phyloP scores from a whole-genome alignment of 1,284 basidiomycete species.

The Cryptococcus amylolentus region DNA sequence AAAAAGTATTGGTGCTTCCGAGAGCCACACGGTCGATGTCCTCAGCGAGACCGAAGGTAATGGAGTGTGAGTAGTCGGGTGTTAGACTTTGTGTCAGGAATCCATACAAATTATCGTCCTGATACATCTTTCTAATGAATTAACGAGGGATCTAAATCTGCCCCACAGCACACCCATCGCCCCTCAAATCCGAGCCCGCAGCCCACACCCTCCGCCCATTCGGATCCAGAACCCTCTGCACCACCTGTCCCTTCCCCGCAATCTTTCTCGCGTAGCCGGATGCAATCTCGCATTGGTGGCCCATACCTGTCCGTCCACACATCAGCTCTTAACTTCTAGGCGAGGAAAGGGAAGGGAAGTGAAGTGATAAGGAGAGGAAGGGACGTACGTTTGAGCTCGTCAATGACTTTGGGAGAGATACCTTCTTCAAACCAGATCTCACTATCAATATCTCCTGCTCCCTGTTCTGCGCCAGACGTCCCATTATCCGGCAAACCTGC shows the following conservation, averaged over 20 bases:
- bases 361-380: slow-evolving; percentile 3
- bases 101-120: no score
- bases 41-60: no score
- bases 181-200: slow-evolving; percentile 79
- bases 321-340: not conserved
- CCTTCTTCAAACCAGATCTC: slow-evolving; percentile 86
- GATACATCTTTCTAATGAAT: no score
- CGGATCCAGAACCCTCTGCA: slow-evolving; percentile 69
- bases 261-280: slow-evolving; percentile 63
- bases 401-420: slow-evolving; percentile 61
- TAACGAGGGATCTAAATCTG: slow-evolving; percentile 60
- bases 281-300: slow-evolving; percentile 70
- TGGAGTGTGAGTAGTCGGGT: no score
- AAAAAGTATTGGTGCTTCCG: no score
- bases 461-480: slow-evolving; percentile 49
- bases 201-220: slow-evolving; percentile 73
- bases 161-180: slow-evolving; percentile 81
- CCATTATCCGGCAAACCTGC: slow-evolving; percentile 68
- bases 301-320: slow-evolving; percentile 60
- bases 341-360: slow-evolving; percentile 2
- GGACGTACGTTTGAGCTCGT: slow-evolving; percentile 59
- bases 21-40: no score
- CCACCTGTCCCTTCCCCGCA: slow-evolving; percentile 88
- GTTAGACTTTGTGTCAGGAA: no score
- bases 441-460: slow-evolving; percentile 67